phyloP scores from a whole-genome alignment of 2,329 filamentous ascomycete species.

The Gaeumannomyces tritici region DNA sequence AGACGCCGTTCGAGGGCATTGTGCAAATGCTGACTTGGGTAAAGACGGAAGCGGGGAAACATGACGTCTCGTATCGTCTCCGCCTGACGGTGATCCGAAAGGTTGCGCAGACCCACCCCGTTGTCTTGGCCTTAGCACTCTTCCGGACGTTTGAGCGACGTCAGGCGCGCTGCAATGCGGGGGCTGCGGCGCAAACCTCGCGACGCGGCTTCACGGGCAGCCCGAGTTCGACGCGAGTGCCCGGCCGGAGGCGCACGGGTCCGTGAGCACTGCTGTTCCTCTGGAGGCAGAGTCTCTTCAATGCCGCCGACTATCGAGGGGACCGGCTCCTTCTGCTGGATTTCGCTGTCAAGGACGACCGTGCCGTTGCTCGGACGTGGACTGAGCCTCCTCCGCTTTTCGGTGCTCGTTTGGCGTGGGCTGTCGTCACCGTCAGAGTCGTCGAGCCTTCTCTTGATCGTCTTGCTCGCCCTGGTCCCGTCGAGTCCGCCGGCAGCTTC shows the following conservation, averaged over 20 bases:
- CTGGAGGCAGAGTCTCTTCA: not conserved
- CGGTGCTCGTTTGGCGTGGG: not conserved
- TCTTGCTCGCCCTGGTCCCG: not conserved
- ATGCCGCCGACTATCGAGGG: not conserved
- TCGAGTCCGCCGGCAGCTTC: not conserved
- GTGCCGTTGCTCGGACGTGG: not conserved
- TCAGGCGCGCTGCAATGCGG: not conserved
- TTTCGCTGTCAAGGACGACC: not conserved
- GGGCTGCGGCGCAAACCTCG: not conserved
- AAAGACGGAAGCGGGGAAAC: too few species aligned
- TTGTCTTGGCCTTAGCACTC: not conserved
- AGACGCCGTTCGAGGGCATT: too few species aligned
- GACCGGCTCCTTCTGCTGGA: not conserved
- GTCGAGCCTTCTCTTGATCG: not conserved
- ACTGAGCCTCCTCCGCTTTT: not conserved
- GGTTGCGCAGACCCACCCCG: not conserved
- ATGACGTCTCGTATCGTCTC: not conserved
- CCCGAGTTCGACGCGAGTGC: not conserved
- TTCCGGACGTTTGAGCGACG: not conserved
- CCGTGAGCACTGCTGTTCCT: not conserved
- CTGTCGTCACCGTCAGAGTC: not conserved
- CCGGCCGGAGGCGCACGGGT: not conserved
- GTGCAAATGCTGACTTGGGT: too few species aligned
- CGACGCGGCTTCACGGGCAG: not conserved
- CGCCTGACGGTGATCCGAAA: not conserved